Conservation (phyloP, 2,329 filamentous ascomycete species). For the Chaetothyriales sp. region DNA sequence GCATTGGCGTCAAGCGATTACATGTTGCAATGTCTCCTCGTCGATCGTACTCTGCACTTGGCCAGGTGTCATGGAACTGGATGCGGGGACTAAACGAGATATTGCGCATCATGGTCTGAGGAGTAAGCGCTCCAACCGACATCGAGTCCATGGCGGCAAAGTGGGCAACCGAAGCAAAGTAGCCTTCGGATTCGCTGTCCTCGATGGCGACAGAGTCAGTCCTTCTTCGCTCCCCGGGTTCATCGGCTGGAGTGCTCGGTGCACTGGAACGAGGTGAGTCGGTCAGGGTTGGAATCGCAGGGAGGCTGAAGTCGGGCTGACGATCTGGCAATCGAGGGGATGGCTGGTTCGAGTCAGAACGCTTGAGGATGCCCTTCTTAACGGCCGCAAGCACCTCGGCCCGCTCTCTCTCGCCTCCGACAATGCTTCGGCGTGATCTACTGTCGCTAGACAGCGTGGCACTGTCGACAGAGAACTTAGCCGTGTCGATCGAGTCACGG, state of each 20-base stretch:
- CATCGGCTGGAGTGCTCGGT: constrained; percentile 72
- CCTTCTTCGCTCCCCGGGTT: constrained; percentile 38
- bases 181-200: constrained; percentile 85
- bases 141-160: constrained; percentile 56
- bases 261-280: constrained; percentile 75
- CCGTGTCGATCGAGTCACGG: constrained; percentile 61
- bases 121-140: constrained; percentile 59
- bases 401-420: constrained; percentile 77
- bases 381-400: constrained; percentile 84
- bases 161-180: constrained; percentile 61
- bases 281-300: constrained; percentile 46
- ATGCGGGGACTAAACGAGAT: constrained; percentile 79
- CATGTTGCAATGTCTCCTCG: constrained; percentile 93
- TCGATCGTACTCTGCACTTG: constrained; percentile 86
- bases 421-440: constrained; percentile 63
- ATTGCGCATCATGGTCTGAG: constrained; percentile 49
- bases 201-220: constrained; percentile 58
- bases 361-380: constrained; percentile 90
- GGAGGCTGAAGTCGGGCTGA: constrained; percentile 40
- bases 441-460: constrained; percentile 31
- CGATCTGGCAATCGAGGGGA: constrained; percentile 50
- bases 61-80: constrained; percentile 93
- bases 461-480: constrained; percentile 24
- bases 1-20: constrained; percentile 89
- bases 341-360: constrained; percentile 50